Conservation (phyloP, 305 asterid genomes). For the Lippia alba region DNA sequence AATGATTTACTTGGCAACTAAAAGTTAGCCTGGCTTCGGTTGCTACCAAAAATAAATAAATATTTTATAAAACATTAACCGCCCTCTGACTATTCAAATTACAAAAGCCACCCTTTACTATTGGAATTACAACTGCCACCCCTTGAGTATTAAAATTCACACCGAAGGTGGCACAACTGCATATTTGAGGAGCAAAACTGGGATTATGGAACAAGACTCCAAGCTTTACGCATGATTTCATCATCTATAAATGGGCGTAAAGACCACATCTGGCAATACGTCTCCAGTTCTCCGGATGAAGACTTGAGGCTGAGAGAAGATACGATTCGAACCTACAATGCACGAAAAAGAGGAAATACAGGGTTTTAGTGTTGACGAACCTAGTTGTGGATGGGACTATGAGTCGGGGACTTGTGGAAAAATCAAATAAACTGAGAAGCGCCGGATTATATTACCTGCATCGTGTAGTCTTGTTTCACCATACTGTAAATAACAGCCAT, state of each 20-base stretch:
- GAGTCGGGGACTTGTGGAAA: conserved; percentile 4
- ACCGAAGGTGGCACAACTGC: no score
- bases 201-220: conserved; percentile 53
- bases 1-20: no score
- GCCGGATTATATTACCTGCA: conserved; percentile 67
- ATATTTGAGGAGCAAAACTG: neutral
- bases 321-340: conserved; percentile 60
- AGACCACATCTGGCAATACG: conserved; percentile 85
- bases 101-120: no score
- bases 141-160: no score
- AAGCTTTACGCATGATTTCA: conserved; percentile 65
- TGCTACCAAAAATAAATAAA: no score
- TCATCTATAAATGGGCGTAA: conserved; percentile 80
- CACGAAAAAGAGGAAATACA: neutral
- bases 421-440: neutral
- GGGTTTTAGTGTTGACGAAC: neutral
- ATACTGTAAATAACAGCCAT: conserved; percentile 71
- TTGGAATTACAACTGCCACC: no score
- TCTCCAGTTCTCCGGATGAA: conserved; percentile 74
- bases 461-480: conserved; percentile 74
- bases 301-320: conserved; percentile 68
- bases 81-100: no score
- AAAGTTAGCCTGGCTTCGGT: no score
- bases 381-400: neutral
- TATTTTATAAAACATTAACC: no score